phyloP scores from a whole-genome alignment of 108 stramenopile genomes.

The Mayamaea pseudoterrestris region DNA sequence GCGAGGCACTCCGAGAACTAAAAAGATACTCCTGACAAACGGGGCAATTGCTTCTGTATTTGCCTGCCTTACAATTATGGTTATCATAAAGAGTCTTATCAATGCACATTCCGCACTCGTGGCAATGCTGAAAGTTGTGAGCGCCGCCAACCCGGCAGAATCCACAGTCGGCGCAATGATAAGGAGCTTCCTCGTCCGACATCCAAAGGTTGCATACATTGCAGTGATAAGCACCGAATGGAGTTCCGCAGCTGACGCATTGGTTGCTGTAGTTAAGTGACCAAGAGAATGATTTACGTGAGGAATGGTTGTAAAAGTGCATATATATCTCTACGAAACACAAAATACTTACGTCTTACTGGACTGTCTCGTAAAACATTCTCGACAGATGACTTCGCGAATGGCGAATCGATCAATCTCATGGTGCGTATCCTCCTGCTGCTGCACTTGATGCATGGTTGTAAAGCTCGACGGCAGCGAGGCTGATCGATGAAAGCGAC shows the following conservation, averaged over 20 bases:
- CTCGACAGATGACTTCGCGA: conserved; percentile 64
- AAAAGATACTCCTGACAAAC: conserved; percentile 79
- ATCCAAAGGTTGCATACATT: conserved; percentile 80
- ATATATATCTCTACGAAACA: neutral
- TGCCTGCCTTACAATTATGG: conserved; percentile 77
- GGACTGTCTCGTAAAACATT: conserved; percentile 62
- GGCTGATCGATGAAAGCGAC: conserved; percentile 1
- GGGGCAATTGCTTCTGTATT: conserved; percentile 75
- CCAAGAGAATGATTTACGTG: neutral
- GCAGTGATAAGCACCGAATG: conserved; percentile 76
- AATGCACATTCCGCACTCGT: conserved; percentile 83
- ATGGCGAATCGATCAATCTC: conserved; percentile 70
- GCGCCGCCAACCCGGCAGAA: conserved; percentile 79
- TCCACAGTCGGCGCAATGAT: conserved; percentile 70
- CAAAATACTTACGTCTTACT: conserved; percentile 68
- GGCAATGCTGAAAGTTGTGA: conserved; percentile 73
- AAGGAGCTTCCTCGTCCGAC: conserved; percentile 62
- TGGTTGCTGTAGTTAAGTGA: conserved; percentile 34
- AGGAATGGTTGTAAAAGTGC: neutral
- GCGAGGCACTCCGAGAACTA: conserved; percentile 27
- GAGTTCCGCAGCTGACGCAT: conserved; percentile 49
- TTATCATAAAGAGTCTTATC: conserved; percentile 46
- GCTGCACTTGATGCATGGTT: conserved; percentile 1
- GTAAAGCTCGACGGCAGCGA: conserved; percentile 6
- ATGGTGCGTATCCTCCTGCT: conserved; percentile 58